These are phyloP conservation scores for Tylopilus cervinicoccineus DNA, from an alignment of 768 basidiomycete species.

Conservation along the genomic window DNA sequence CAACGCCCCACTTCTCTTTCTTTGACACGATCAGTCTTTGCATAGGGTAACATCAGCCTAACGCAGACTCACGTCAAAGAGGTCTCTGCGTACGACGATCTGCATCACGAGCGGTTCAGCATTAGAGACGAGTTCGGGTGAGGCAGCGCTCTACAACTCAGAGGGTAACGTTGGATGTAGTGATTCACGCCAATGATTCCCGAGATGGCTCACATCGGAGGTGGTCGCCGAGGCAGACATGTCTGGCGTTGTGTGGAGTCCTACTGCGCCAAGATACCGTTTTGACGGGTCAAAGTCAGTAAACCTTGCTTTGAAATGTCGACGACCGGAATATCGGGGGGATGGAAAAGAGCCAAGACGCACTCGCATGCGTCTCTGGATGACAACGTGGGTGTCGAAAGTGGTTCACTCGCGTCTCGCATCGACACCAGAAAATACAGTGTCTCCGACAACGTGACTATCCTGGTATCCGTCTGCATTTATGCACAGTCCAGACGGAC, in stretches of 20 bases:
- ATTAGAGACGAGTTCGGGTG: background rate
- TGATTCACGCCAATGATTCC: background rate
- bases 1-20: slow-evolving; percentile 42
- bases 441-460: too few species aligned
- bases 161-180: background rate
- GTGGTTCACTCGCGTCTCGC: too few species aligned
- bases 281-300: background rate
- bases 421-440: too few species aligned
- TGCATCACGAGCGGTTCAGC: slow-evolving; percentile 38
- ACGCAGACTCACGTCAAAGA: slow-evolving; percentile 35
- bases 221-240: background rate
- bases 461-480: too few species aligned
- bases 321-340: background rate
- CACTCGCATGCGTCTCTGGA: slow-evolving; percentile 4
- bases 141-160: background rate
- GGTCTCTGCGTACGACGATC: slow-evolving; percentile 40
- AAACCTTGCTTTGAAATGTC: background rate
- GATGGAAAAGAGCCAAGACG: slow-evolving; percentile 11
- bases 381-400: too few species aligned
- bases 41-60: background rate
- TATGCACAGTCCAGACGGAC: too few species aligned
- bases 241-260: background rate
- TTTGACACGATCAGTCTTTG: slow-evolving; percentile 12
- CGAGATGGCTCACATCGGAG: slow-evolving; percentile 1
- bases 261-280: slow-evolving; percentile 1